Conservation (phyloP, 2,329 filamentous ascomycete genomes). For the Nectriaceae sp. region DNA sequence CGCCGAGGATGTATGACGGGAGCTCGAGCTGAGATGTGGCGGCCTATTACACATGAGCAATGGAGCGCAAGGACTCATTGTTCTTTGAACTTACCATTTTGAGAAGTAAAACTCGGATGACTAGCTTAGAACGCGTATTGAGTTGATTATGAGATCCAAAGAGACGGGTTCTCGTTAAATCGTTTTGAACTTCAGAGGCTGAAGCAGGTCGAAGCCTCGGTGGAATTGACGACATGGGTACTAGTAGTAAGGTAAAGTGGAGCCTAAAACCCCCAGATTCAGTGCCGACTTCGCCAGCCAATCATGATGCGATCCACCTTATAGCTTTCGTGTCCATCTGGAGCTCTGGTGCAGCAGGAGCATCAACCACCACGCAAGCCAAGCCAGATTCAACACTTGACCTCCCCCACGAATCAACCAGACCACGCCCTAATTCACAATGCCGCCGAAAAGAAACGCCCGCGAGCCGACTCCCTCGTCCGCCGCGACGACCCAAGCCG, state of each 20-base stretch:
- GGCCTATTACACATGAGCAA: slow-evolving; percentile 8
- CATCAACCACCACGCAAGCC: too few relatives aligned
- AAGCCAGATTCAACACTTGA: too few relatives aligned
- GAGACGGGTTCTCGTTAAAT: background rate
- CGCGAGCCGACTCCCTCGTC: slow-evolving; percentile 36
- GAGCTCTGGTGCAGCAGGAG: slow-evolving; percentile 18
- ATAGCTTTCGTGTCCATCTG: slow-evolving; percentile 42
- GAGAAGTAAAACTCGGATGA: slow-evolving; percentile 1
- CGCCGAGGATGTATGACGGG: slow-evolving; percentile 77
- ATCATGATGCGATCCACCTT: slow-evolving; percentile 31
- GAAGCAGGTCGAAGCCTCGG: slow-evolving; percentile 14
- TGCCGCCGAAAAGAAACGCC: slow-evolving; percentile 54
- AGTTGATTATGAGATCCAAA: too few relatives aligned
- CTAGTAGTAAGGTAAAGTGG: background rate
- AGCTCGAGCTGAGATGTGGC: slow-evolving; percentile 36
- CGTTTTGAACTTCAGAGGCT: background rate
- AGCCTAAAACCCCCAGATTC: slow-evolving; percentile 12
- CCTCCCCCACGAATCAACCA: slow-evolving; percentile 9
- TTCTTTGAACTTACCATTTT: slow-evolving; percentile 14
- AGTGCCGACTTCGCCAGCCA: slow-evolving; percentile 23
- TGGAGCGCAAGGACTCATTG: background rate
- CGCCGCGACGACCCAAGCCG: slow-evolving; percentile 32
- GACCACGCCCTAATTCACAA: slow-evolving; percentile 24
- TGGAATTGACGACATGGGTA: slow-evolving; percentile 12
- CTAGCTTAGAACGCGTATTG: slow-evolving; percentile 1